Conservation (phyloP, 75 land plant genomes). For the Larix kaempferi region DNA sequence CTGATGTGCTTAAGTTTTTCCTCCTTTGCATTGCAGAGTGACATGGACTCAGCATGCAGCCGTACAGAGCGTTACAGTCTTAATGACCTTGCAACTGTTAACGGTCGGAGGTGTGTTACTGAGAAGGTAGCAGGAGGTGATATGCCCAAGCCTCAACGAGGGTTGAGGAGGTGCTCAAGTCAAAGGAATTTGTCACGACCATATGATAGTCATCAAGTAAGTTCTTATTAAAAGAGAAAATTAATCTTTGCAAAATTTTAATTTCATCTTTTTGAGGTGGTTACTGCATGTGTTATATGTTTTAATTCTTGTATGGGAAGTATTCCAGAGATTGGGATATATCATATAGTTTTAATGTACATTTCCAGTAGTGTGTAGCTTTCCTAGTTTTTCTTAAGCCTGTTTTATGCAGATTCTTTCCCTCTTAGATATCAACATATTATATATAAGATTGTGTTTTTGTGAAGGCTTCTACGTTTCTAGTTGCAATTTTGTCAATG, state of each 20-base stretch:
- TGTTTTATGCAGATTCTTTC: too few species aligned
- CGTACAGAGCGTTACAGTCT: slow-evolving; percentile 8
- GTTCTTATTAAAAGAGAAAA: background rate
- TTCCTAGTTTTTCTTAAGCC: background rate
- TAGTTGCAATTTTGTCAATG: background rate
- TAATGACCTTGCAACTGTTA: slow-evolving; percentile 9
- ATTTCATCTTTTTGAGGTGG: background rate
- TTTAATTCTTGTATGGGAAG: background rate
- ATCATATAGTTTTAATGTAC: background rate
- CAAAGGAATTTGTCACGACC: slow-evolving; percentile 35
- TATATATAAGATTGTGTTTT: background rate
- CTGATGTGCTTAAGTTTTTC: background rate
- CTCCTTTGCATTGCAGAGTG: slow-evolving; percentile 27
- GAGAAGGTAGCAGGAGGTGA: slow-evolving; percentile 10
- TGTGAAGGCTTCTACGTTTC: background rate
- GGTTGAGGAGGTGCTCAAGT: slow-evolving; percentile 45
- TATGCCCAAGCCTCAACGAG: slow-evolving; percentile 7
- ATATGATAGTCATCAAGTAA: slow-evolving; percentile 26
- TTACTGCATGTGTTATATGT: slow-evolving; percentile 1
- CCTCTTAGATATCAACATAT: background rate
- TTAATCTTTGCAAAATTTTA: background rate
- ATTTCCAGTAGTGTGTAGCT: background rate
- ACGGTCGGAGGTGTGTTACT: background rate
- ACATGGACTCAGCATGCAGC: slow-evolving; percentile 19
- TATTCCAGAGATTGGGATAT: background rate